These are phyloP conservation scores for Apiotrichum gracile DNA, from an alignment of 1,284 basidiomycete species.

Conservation along the genomic window DNA sequence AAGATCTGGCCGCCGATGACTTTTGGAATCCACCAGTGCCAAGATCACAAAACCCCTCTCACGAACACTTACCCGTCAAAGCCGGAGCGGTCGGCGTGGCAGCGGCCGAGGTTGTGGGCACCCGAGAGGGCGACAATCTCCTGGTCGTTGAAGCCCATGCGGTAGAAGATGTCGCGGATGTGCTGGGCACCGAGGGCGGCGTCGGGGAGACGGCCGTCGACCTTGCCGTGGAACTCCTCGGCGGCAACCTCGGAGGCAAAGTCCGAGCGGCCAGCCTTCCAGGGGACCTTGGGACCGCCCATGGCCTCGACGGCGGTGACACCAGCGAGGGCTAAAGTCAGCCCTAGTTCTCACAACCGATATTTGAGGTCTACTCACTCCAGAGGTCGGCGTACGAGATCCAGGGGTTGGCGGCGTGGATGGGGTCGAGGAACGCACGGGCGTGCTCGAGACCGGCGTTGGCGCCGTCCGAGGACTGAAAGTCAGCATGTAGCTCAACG, in stretches of 20 bases:
- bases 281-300: slow-evolving; percentile 51
- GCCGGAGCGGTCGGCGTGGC: slow-evolving; percentile 50
- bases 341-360: neutral
- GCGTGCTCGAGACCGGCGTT: slow-evolving; percentile 52
- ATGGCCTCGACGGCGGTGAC: slow-evolving; percentile 51
- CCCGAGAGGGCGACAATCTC: slow-evolving; percentile 56
- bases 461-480: slow-evolving; percentile 40
- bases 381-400: slow-evolving; percentile 52
- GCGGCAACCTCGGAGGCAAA: slow-evolving; percentile 46
- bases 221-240: slow-evolving; percentile 43
- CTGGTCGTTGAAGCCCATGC: slow-evolving; percentile 53
- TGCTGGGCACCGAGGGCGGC: slow-evolving; percentile 51
- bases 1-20: too few relatives aligned
- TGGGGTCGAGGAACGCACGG: slow-evolving; percentile 51
- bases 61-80: slow-evolving; percentile 45
- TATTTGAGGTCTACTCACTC: too few relatives aligned
- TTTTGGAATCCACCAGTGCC: too few relatives aligned
- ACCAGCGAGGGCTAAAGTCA: slow-evolving; percentile 44
- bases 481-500: slow-evolving; percentile 3
- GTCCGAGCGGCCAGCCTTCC: slow-evolving; percentile 52
- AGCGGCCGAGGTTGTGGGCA: slow-evolving; percentile 53
- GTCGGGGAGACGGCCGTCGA: slow-evolving; percentile 49
- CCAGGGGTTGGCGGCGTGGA: slow-evolving; percentile 52
- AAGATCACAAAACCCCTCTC: neutral
- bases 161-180: slow-evolving; percentile 51